These are phyloP conservation scores for Leccinum griseonigrum DNA, from an alignment of 1,284 basidiomycete species.

Conservation along the genomic window DNA sequence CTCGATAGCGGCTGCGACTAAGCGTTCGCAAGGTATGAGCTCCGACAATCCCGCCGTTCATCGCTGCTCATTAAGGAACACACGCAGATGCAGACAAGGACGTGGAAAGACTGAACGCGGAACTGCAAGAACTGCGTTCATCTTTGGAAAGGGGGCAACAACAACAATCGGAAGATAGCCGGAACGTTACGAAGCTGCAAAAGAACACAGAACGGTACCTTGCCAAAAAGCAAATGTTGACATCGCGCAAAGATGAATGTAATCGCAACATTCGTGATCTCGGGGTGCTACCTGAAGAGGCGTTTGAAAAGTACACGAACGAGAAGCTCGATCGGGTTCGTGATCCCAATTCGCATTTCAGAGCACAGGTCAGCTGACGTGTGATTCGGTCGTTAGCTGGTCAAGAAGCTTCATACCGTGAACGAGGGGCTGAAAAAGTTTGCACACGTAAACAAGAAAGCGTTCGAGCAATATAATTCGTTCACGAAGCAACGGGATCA, in stretches of 20 bases:
- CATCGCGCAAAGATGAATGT: slow-evolving; percentile 86
- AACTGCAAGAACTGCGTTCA: slow-evolving; percentile 64
- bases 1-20: slow-evolving; percentile 63
- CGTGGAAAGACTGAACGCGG: slow-evolving; percentile 60
- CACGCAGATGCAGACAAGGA: slow-evolving; percentile 65
- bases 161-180: slow-evolving; percentile 83
- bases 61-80: neutral
- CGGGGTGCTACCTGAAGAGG: slow-evolving; percentile 95
- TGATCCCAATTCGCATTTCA: neutral
- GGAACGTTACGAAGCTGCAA: slow-evolving; percentile 85
- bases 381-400: slow-evolving; percentile 51
- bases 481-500: slow-evolving; percentile 98
- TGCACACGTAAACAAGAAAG: slow-evolving; percentile 99
- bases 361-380: slow-evolving; percentile 4
- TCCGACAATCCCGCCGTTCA: neutral
- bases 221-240: slow-evolving; percentile 84
- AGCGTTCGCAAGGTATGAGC: slow-evolving; percentile 61
- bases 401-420: slow-evolving; percentile 87
- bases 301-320: slow-evolving; percentile 91
- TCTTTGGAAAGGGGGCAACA: slow-evolving; percentile 76
- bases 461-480: slow-evolving; percentile 97
- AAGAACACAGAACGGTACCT: slow-evolving; percentile 95
- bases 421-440: slow-evolving; percentile 96
- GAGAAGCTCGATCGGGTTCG: slow-evolving; percentile 81
- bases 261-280: slow-evolving; percentile 94